Evolutionary conservation across 2,329 filamentous ascomycete genomes (phyloP).

Genomic region (Celoporthe dispersa): DNA sequence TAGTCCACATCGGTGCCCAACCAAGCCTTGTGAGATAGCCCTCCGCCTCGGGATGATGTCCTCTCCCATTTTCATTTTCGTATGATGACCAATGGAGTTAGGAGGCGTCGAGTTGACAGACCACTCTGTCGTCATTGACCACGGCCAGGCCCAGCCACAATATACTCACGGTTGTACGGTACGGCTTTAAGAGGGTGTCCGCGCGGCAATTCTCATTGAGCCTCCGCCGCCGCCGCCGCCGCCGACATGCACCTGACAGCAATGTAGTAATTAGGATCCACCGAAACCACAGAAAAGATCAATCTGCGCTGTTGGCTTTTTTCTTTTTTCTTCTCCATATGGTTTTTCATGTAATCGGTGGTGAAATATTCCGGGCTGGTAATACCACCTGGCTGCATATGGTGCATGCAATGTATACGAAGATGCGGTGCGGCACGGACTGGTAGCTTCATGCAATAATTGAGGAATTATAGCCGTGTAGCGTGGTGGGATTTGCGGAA

Average conservation of each 20-base stretch:
- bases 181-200: background rate
- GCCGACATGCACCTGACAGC: background rate
- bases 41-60: background rate
- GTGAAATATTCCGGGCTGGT: background rate
- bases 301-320: background rate
- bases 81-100: background rate
- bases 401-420: too few relatives aligned
- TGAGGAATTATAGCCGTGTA: background rate
- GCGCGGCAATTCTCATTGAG: background rate
- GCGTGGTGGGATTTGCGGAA: background rate
- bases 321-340: too few relatives aligned
- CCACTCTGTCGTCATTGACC: background rate
- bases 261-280: background rate
- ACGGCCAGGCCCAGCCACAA: conserved; percentile 1
- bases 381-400: background rate
- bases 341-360: too few relatives aligned
- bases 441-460: background rate
- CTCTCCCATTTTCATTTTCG: background rate
- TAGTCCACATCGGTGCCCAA: background rate
- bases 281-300: background rate
- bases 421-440: background rate
- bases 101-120: background rate
- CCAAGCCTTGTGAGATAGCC: background rate
- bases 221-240: too few relatives aligned
- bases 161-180: background rate